Evolutionary conservation across 805 yeast species (phyloP).

Genomic region (Candida golubevii): DNA sequence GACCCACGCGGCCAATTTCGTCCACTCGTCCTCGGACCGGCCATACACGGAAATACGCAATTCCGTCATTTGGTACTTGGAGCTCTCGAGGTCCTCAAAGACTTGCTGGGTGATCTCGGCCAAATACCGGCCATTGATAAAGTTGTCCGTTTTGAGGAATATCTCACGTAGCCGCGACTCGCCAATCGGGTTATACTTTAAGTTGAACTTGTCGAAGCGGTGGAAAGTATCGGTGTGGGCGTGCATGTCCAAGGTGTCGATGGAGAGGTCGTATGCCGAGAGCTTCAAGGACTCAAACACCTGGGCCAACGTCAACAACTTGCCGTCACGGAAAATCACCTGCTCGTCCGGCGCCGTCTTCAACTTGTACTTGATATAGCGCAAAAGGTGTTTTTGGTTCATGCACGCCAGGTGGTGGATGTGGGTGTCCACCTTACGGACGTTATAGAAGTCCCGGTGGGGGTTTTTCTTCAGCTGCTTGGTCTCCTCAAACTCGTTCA

Average conservation of each 20-base stretch:
- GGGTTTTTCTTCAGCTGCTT: slow-evolving; percentile 89
- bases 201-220: slow-evolving; percentile 93
- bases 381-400: slow-evolving; percentile 94
- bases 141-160: slow-evolving; percentile 92
- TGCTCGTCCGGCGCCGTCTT: slow-evolving; percentile 82
- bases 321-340: slow-evolving; percentile 91
- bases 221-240: slow-evolving; percentile 98
- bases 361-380: slow-evolving; percentile 92
- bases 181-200: slow-evolving; percentile 96
- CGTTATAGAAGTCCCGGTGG: slow-evolving; percentile 95
- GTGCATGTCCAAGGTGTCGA: slow-evolving; percentile 98
- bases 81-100: slow-evolving; percentile 86
- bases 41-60: slow-evolving; percentile 95
- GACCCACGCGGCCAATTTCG: slow-evolving; percentile 91
- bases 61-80: slow-evolving; percentile 97
- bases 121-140: slow-evolving; percentile 77
- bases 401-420: slow-evolving; percentile 99
- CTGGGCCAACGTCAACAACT: slow-evolving; percentile 76
- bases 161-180: slow-evolving; percentile 96
- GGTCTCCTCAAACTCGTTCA: slow-evolving; percentile 91
- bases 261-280: slow-evolving; percentile 91
- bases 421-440: slow-evolving; percentile 95
- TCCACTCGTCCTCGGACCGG: slow-evolving; percentile 88
- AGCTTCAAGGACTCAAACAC: slow-evolving; percentile 88
- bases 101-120: slow-evolving; percentile 95